Base-by-base conservation (phyloP, 2,329 filamentous ascomycete genomes). In the Fusarium humuli region DNA sequence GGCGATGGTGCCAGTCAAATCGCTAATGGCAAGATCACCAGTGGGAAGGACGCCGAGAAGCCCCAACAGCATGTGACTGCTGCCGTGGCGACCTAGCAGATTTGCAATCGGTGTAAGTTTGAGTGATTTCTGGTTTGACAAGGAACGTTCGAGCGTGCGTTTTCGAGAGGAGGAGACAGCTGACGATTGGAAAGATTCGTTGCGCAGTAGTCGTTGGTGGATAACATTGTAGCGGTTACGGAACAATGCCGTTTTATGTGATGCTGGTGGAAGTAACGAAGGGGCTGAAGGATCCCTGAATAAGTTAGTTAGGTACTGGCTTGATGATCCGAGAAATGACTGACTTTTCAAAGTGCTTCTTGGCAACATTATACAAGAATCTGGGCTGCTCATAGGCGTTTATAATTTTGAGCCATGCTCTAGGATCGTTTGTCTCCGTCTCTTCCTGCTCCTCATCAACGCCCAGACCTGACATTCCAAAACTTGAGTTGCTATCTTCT, bases 181-280 rank as follows among this genome's bases (percentile, higher is more conserved):
- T 2, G 94, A 94, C 22, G 90, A 90, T 78, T 98, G 94, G 74
- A 99, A 99, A 22, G 93, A 91, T 79, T 98, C 94, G 77, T 98
- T 98, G 50, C 96, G 91, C 42, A 98, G 87, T 20, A 98, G 87
- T 20, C 96, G 91, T 79, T 98, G 95, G 78, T 98, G 92, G 53
- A 98, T 91, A 57, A 98, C 87, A 74, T 97, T 92, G 79, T 97
- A 98, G 68, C 94, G 88, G 78, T 98, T 94, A 70, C 94, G 89
- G 81, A 98, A 98, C 46, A 96, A 84, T 5, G 89, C 85, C 3
- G 94, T 97, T 79, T 97, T 97, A 76, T 94, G 92, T 8, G 90
- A 88, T 18, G 94, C 90, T 11, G 88, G 84, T 0, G 97, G 94
- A 68, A 99, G 84, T 42, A 95, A 78, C 2, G 91, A 91, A 16